Conservation (phyloP, 257 asterid genomes). For the Plectranthus barbatus region DNA sequence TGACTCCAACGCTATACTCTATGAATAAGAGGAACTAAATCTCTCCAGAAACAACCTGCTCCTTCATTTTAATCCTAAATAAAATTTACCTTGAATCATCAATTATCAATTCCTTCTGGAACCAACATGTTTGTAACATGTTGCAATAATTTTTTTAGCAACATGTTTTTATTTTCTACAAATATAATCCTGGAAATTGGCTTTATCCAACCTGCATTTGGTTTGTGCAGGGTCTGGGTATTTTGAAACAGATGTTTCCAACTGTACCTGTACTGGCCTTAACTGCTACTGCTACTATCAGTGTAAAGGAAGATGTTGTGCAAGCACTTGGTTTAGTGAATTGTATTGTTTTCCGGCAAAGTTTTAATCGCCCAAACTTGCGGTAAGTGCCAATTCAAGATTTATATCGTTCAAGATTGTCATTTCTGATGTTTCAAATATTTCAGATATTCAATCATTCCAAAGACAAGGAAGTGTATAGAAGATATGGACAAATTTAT, state of each 20-base stretch:
- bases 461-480: constrained; percentile 86
- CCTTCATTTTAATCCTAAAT: not conserved
- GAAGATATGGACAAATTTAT: constrained; percentile 81
- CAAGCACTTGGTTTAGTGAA: constrained; percentile 96
- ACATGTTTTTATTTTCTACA: not conserved
- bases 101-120: not conserved
- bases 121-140: not conserved
- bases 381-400: constrained; percentile 38
- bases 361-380: constrained; percentile 93
- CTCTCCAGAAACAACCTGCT: not conserved
- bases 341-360: constrained; percentile 88
- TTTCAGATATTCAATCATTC: constrained; percentile 86
- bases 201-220: constrained; percentile 23
- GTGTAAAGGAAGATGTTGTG: constrained; percentile 98
- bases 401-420: constrained; percentile 1
- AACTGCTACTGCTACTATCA: constrained; percentile 93
- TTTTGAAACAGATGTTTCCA: constrained; percentile 88
- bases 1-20: not conserved
- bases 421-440: constrained; percentile 25
- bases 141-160: not conserved
- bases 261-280: constrained; percentile 83
- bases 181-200: not conserved
- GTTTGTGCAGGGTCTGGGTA: constrained; percentile 75
- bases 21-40: not conserved
- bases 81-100: not conserved